These are phyloP conservation scores for Rhododendron vialii DNA, from an alignment of 148 eudicot genomes.

Conservation along the genomic window DNA sequence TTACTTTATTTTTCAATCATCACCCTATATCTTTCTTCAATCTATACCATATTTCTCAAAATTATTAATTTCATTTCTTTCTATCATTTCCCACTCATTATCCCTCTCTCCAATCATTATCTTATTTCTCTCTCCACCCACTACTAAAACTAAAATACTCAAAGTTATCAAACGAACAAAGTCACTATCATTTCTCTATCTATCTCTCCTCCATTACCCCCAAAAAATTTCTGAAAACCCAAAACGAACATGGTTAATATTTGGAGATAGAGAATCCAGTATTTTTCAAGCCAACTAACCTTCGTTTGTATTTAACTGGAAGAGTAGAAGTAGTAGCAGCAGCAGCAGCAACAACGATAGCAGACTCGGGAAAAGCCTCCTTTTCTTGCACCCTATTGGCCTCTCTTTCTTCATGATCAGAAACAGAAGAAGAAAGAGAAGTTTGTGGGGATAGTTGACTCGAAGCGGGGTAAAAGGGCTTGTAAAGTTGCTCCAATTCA, in stretches of 20 bases:
- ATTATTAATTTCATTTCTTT: no score
- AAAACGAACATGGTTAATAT: neutral
- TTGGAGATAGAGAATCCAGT: neutral
- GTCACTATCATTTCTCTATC: no score
- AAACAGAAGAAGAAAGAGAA: neutral
- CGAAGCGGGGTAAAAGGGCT: conserved; percentile 29
- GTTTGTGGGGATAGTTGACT: neutral
- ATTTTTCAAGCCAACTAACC: conserved; percentile 9
- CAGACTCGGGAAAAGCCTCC: neutral
- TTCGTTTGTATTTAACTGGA: conserved; percentile 26
- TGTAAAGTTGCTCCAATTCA: conserved; percentile 36
- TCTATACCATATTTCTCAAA: no score
- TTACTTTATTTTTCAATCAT: no score
- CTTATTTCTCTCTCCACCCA: no score
- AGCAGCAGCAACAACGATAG: neutral
- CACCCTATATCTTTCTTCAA: no score
- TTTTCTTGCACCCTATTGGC: conserved; percentile 10
- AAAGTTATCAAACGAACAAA: no score
- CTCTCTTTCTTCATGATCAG: neutral
- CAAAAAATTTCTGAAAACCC: no score
- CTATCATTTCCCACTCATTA: no score
- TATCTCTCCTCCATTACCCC: no score
- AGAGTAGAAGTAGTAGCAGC: neutral
- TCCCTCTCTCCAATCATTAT: no score
- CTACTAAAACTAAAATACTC: no score